Evolutionary conservation across 768 basidiomycete species (phyloP).

Genomic region (Russula sp.): DNA sequence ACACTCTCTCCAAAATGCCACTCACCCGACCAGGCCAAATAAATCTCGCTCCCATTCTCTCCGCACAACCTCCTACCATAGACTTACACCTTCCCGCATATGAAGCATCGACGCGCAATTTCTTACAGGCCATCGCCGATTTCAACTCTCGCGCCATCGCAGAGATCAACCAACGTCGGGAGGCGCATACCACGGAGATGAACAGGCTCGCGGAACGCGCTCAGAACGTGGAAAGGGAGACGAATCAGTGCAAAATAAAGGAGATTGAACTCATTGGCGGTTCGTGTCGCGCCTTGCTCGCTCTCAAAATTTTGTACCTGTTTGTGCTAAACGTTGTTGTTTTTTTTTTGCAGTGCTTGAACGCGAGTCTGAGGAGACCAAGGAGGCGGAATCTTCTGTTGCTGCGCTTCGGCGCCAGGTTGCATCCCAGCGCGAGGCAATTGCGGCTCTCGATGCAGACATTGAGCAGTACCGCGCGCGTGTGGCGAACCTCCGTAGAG

Average conservation of each 20-base stretch:
- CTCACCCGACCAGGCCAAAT: slow-evolving; percentile 38
- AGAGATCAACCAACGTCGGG: slow-evolving; percentile 65
- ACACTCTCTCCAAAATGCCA: neutral
- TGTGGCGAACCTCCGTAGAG: slow-evolving; percentile 61
- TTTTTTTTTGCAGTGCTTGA: slow-evolving; percentile 49
- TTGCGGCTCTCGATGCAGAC: slow-evolving; percentile 57
- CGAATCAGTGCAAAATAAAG: slow-evolving; percentile 67
- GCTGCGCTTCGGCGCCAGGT: slow-evolving; percentile 65
- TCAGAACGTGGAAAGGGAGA: slow-evolving; percentile 63
- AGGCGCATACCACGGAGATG: slow-evolving; percentile 57
- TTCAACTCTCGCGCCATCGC: slow-evolving; percentile 72
- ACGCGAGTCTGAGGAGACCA: slow-evolving; percentile 67
- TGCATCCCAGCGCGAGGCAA: slow-evolving; percentile 57
- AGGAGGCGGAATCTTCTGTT: slow-evolving; percentile 62
- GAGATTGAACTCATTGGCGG: slow-evolving; percentile 79
- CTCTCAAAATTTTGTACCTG: neutral
- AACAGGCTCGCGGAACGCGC: slow-evolving; percentile 61
- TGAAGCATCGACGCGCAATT: slow-evolving; percentile 65
- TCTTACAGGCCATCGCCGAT: slow-evolving; percentile 64
- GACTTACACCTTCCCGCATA: slow-evolving; percentile 61
- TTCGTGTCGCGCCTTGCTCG: slow-evolving; percentile 35
- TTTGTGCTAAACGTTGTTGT: neutral
- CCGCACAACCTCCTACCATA: slow-evolving; percentile 53
- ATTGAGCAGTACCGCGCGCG: slow-evolving; percentile 68
- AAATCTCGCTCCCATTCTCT: slow-evolving; percentile 57